Evolutionary conservation across 352 stramenopile genomes (phyloP).

Genomic region (Phytophthora cryptogea): DNA sequence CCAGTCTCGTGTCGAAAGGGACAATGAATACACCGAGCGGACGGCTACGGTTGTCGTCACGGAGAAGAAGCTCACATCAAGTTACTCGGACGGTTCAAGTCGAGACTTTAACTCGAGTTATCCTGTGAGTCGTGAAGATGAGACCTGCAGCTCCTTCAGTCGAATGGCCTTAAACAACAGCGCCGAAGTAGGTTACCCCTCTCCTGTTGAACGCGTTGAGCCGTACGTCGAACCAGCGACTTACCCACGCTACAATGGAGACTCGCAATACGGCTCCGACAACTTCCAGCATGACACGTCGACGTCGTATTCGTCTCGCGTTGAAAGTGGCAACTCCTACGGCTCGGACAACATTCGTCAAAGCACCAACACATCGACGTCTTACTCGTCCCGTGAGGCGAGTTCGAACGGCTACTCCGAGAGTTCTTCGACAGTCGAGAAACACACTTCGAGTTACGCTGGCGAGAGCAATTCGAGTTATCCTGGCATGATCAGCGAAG

Average conservation of each 20-base stretch:
- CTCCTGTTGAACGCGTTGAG: background rate
- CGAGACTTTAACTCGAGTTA: conserved; percentile 8
- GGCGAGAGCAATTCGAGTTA: conserved; percentile 4
- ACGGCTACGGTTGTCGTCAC: background rate
- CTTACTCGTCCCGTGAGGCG: conserved; percentile 5
- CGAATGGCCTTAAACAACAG: background rate
- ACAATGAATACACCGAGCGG: background rate
- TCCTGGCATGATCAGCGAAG: conserved; percentile 1
- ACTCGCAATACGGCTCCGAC: background rate
- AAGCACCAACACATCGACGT: background rate
- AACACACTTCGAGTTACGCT: conserved; percentile 3
- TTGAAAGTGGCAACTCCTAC: conserved; percentile 6
- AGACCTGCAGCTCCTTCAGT: conserved; percentile 2
- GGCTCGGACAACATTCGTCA: background rate
- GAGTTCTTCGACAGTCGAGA: background rate
- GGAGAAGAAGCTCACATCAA: background rate
- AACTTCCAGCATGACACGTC: background rate
- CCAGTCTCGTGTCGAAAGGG: background rate
- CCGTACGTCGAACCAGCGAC: background rate
- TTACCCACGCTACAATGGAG: background rate
- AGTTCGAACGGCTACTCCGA: conserved; percentile 3
- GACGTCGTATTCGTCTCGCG: conserved; percentile 1
- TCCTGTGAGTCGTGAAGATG: background rate
- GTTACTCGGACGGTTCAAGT: conserved; percentile 1
- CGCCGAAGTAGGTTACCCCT: background rate